Conservation (phyloP, 2,329 filamentous ascomycete genomes). For the Macrophomina phaseolina region DNA sequence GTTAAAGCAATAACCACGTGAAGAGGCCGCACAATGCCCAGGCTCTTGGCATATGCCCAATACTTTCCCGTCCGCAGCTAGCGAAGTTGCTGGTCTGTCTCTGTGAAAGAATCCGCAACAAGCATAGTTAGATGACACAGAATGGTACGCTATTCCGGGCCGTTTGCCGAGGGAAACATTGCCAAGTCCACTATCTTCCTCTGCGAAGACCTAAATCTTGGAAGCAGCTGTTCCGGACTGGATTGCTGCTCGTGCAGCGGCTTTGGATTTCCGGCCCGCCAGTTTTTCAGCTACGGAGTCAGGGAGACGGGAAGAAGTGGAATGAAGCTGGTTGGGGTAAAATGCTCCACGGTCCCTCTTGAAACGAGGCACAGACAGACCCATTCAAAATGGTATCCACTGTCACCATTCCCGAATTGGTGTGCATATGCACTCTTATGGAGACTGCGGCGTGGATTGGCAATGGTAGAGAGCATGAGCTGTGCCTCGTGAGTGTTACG, state of each 20-base stretch:
- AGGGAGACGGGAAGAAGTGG: background rate
- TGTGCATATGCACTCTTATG: background rate
- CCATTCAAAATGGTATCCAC: background rate
- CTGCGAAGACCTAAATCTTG: background rate
- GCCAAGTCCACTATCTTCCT: background rate
- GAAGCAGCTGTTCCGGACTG: background rate
- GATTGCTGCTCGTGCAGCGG: background rate
- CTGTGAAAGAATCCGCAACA: background rate
- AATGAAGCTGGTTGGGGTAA: slow-evolving; percentile 7
- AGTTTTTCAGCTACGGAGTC: no score
- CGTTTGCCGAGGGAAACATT: background rate
- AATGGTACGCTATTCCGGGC: background rate
- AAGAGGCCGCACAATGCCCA: background rate
- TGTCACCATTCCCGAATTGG: background rate
- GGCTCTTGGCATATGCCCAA: background rate
- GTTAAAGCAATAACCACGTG: background rate
- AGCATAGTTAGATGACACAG: background rate
- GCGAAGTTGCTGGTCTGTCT: background rate
- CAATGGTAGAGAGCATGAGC: background rate
- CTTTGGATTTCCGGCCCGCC: background rate
- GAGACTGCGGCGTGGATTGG: background rate
- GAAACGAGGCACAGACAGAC: background rate
- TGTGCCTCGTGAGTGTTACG: slow-evolving; percentile 11
- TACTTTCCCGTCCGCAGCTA: no score
- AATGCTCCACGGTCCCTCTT: background rate